Evolutionary conservation across 2,329 filamentous ascomycete species (phyloP), one percentile per base, ranked within the genome.

Genomic region (Penicillium sp.): DNA sequence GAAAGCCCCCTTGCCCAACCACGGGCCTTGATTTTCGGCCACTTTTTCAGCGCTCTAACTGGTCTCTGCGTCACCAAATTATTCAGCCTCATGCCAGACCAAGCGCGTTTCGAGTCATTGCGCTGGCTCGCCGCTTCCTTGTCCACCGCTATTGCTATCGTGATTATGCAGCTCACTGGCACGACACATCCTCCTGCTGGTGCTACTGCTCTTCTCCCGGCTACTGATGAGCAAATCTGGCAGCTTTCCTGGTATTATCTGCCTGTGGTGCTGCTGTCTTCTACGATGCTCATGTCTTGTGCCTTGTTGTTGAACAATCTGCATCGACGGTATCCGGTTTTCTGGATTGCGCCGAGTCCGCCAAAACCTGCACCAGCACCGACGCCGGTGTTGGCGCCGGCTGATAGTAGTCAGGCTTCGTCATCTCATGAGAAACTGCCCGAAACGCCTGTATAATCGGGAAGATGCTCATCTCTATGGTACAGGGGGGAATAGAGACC

Each of bases 141-240:
- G n/a, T 68, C 64, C 1, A 63, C 62, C 0, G 59, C 65, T 1
- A 36, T 60, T 12, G 61, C 64, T 2, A 61, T 67, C 18, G 59
- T 68, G 10, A 66, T 66, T 5, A 70, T 70, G 69, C 64, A 68
- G 41, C 51, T 70, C 42, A 70, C 68, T 1, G 60, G 65, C 7
- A 70, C 67, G 6, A 65, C 62, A 1, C 69, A 71, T 42, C 67
- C 68, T 6, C 68, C 68, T 39, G 68, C 68, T n/a, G 68, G 67
- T 33, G 68, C 68, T 7, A 70, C 68, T 8, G 68, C 64, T 15
- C 52, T 70, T 26, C 65, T 69, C 15, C 65, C 68, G 0, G 66
- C 68, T 10, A 65, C 64, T 4, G 56, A 64, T 34, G 33, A 59
- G 15, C 56, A 65, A 9, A 53, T 70, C 41, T 67, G 65, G 56